Conservation (phyloP, 352 stramenopile species). For the Phytophthora nicotianae region DNA sequence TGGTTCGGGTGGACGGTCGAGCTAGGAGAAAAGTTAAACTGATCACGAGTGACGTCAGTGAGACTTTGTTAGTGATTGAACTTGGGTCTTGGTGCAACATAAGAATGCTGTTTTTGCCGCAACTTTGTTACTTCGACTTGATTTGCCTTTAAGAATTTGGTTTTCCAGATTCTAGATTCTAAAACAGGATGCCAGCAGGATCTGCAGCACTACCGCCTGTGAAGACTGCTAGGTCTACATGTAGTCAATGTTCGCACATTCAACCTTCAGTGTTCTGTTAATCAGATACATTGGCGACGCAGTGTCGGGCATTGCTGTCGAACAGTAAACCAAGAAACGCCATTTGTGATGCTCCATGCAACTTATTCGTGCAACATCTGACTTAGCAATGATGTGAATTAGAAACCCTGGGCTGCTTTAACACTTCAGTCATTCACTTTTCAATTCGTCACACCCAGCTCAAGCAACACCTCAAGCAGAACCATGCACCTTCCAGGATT, state of each 20-base stretch:
- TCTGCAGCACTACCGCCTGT: neutral
- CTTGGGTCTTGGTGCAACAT: slow-evolving; percentile 8
- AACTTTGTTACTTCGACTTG: slow-evolving; percentile 1
- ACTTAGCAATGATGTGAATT: neutral
- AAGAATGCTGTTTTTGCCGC: slow-evolving; percentile 7
- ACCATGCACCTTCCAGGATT: neutral
- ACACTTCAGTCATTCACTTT: neutral
- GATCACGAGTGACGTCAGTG: neutral
- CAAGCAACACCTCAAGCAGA: neutral
- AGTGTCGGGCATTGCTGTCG: too few relatives aligned
- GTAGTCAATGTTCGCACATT: neutral
- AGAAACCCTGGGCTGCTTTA: neutral
- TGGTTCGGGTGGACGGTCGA: slow-evolving; percentile 3
- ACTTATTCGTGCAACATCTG: neutral
- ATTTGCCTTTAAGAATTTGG: neutral
- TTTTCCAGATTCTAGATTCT: neutral
- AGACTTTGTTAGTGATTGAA: slow-evolving; percentile 5
- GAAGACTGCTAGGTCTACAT: neutral
- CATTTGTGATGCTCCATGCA: neutral
- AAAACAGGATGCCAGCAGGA: neutral
- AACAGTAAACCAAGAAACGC: neutral
- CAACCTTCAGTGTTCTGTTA: neutral
- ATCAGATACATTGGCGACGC: too few relatives aligned
- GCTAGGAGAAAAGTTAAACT: slow-evolving; percentile 2
- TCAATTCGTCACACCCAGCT: neutral